phyloP scores from a whole-genome alignment of 306 rosid genomes.

The Prunus kanzakura region DNA sequence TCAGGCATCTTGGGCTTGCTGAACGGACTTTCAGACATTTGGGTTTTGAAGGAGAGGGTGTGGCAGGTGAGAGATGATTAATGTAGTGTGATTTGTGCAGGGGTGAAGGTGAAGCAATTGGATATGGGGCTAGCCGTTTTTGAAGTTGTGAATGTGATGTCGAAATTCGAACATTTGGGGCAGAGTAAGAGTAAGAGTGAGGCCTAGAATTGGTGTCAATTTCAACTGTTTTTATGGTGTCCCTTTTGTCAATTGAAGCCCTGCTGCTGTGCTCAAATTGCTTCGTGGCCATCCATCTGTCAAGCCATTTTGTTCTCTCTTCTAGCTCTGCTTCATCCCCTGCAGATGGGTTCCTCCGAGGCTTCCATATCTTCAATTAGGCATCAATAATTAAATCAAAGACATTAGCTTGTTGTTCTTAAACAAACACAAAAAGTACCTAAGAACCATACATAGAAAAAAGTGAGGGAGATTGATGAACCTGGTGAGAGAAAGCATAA shows the following conservation, averaged over 20 bases:
- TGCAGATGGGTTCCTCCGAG: conserved; percentile 15
- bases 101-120: conserved; percentile 12
- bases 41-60: conserved; percentile 30
- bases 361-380: conserved; percentile 30
- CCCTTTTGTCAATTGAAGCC: conserved; percentile 18
- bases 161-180: neutral
- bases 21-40: conserved; percentile 14
- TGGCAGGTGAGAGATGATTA: conserved; percentile 5
- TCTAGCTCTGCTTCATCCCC: conserved; percentile 27
- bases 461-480: neutral
- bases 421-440: neutral
- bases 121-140: conserved; percentile 9
- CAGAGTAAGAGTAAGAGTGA: neutral
- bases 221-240: conserved; percentile 28
- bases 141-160: neutral
- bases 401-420: neutral
- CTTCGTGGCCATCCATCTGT: conserved; percentile 37
- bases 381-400: neutral
- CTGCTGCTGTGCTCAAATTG: conserved; percentile 20
- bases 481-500: conserved; percentile 39
- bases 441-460: neutral
- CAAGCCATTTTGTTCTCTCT: conserved; percentile 38
- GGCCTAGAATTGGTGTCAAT: conserved; percentile 21
- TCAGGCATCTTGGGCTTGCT: conserved; percentile 28
- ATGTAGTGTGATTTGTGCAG: conserved; percentile 16